These are phyloP conservation scores for Podaxis sp. DNA, from an alignment of 768 basidiomycete genomes.

Conservation along the genomic window DNA sequence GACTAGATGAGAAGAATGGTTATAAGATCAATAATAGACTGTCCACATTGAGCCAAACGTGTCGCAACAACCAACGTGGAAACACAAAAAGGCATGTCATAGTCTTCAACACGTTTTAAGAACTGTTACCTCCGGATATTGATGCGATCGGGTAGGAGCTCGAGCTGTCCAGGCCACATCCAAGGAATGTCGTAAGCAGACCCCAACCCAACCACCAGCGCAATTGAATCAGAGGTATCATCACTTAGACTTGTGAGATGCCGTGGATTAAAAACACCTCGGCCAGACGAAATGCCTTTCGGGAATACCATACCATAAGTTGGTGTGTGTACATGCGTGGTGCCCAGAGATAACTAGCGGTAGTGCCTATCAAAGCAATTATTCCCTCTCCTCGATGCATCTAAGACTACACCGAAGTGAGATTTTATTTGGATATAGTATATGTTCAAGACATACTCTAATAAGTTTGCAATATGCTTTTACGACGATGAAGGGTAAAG, in stretches of 20 bases:
- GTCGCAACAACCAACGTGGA: too few relatives aligned
- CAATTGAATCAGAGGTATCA: not conserved
- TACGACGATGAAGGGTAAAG: conserved; percentile 35
- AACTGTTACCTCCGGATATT: too few relatives aligned
- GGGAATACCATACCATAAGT: conserved; percentile 7
- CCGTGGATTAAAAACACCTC: not conserved
- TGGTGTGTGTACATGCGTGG: conserved; percentile 5
- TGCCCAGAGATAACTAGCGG: conserved; percentile 7
- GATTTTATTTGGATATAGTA: not conserved
- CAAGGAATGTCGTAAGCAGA: not conserved
- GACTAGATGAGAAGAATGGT: too few relatives aligned
- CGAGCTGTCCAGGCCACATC: not conserved
- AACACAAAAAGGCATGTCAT: too few relatives aligned
- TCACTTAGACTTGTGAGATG: not conserved
- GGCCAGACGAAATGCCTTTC: not conserved
- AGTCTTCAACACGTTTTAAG: too few relatives aligned
- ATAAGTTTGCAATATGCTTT: not conserved
- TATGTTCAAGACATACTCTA: conserved; percentile 2
- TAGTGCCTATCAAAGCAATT: not conserved
- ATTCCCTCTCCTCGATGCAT: not conserved
- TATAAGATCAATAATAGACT: too few relatives aligned
- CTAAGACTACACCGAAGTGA: not conserved
- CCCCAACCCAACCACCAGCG: not conserved
- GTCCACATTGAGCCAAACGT: too few relatives aligned
- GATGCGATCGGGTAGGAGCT: not conserved